Percentiles rank a stretch among this genome's conserved stretches.
phyloP scores from a whole-genome alignment of 495 filamentous ascomycete species.

The Lichenothelia convexa region DNA sequence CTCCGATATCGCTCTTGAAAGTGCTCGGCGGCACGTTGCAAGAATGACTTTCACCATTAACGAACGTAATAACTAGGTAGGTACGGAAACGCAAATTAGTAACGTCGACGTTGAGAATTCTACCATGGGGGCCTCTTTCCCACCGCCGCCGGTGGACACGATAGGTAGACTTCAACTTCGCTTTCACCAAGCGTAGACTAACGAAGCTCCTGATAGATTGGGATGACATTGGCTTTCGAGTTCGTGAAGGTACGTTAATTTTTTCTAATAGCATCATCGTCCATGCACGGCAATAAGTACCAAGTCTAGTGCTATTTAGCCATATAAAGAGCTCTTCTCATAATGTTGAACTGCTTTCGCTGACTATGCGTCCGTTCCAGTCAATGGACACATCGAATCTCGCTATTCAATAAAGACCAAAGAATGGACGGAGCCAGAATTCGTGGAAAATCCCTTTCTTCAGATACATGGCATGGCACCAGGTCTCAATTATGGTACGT shows the following conservation, averaged over 20 bases:
- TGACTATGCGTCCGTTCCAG: constrained; percentile 10
- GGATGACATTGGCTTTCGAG: constrained; percentile 74
- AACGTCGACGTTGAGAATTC: too few species aligned
- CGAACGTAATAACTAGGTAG: too few species aligned
- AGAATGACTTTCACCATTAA: too few species aligned
- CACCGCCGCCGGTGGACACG: constrained; percentile 62
- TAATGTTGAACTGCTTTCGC: not conserved
- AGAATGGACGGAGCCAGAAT: constrained; percentile 22
- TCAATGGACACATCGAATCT: constrained; percentile 31
- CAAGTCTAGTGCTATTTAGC: too few species aligned
- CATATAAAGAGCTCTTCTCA: not conserved
- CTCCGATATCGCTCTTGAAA: not conserved
- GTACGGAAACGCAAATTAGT: too few species aligned
- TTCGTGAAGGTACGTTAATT: constrained; percentile 53
- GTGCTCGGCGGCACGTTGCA: too few species aligned
- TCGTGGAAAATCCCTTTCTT: constrained; percentile 26
- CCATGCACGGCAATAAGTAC: too few species aligned
- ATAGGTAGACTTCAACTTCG: constrained; percentile 32
- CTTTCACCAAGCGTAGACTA: not conserved
- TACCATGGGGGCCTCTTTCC: constrained; percentile 33
- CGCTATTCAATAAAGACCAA: constrained; percentile 18
- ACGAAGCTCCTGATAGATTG: constrained; percentile 41
- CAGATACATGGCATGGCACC: constrained; percentile 27
- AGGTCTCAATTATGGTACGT: constrained; percentile 28
- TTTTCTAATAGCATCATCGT: too few species aligned